phyloP scores from a whole-genome alignment of 257 asterid genomes.

The Rhazya stricta region DNA sequence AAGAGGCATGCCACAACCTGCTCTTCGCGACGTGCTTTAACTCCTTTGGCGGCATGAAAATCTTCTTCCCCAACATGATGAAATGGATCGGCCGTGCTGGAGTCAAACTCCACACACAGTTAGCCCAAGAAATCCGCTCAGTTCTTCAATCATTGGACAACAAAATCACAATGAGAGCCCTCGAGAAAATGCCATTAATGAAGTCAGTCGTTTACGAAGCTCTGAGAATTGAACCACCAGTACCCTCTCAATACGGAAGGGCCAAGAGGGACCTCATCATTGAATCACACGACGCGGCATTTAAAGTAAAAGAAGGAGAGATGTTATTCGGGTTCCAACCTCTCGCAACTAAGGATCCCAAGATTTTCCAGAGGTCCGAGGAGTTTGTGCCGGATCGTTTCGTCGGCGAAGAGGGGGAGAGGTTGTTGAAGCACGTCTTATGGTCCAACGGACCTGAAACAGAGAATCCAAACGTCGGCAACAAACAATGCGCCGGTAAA shows the following conservation, averaged over 20 bases:
- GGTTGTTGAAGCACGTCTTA: conserved; percentile 54
- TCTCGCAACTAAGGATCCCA: conserved; percentile 75
- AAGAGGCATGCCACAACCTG: conserved; percentile 79
- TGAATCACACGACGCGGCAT: conserved; percentile 75
- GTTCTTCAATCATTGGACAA: conserved; percentile 45
- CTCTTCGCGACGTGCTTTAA: conserved; percentile 77
- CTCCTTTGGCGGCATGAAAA: conserved; percentile 75
- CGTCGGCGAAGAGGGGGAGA: conserved; percentile 63
- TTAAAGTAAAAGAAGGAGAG: conserved; percentile 65
- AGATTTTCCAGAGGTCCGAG: conserved; percentile 66
- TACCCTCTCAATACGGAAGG: conserved; percentile 59
- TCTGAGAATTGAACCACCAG: conserved; percentile 77
- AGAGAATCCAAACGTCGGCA: conserved; percentile 36
- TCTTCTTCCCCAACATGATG: conserved; percentile 66
- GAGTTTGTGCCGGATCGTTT: conserved; percentile 71
- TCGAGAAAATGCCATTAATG: conserved; percentile 72
- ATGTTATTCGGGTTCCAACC: conserved; percentile 76
- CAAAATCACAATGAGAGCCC: conserved; percentile 44
- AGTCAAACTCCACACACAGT: conserved; percentile 40
- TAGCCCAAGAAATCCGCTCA: conserved; percentile 66
- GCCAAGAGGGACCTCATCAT: conserved; percentile 57
- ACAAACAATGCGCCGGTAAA: conserved; percentile 94
- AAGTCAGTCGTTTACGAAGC: conserved; percentile 77
- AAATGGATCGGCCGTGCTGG: conserved; percentile 81
- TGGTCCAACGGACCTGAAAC: conserved; percentile 92